Evolutionary conservation across 176 grass and related monocot genomes (phyloP).

Genomic region (Cocos nucifera): DNA sequence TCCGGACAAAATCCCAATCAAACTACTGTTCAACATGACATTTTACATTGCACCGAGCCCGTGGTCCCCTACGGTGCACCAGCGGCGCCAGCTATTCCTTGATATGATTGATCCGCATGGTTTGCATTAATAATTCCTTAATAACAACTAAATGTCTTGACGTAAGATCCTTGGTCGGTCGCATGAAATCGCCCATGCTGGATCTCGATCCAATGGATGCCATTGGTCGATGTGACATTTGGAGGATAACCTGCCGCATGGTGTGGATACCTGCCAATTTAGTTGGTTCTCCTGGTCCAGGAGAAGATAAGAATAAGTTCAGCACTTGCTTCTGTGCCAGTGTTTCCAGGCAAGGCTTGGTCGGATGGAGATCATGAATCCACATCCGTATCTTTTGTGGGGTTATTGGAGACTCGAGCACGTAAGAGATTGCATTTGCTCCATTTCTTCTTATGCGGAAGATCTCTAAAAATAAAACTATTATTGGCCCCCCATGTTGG

Average conservation of each 20-base stretch:
- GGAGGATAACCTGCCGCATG: not conserved
- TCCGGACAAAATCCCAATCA: constrained; percentile 19
- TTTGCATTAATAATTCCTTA: not conserved
- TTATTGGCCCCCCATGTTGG: too few species aligned
- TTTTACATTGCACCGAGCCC: not conserved
- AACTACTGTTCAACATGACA: constrained; percentile 1
- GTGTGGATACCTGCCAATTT: not conserved
- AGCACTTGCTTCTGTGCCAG: not conserved
- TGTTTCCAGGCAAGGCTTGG: not conserved
- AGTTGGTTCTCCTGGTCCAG: too few species aligned
- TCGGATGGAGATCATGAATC: not conserved
- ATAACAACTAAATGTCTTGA: too few species aligned
- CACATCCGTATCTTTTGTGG: constrained; percentile 1
- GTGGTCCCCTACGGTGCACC: not conserved
- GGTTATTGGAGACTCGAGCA: not conserved
- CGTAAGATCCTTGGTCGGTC: not conserved
- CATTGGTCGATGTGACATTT: not conserved
- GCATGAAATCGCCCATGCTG: not conserved
- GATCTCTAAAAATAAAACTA: too few species aligned
- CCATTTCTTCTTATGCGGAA: too few species aligned
- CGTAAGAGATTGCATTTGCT: too few species aligned
- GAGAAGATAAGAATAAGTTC: not conserved
- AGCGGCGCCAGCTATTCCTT: not conserved
- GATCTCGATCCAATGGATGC: not conserved
- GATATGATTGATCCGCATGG: not conserved